Base-by-base conservation (phyloP, 768 basidiomycete genomes). In the Basidioascus undulatus region DNA sequence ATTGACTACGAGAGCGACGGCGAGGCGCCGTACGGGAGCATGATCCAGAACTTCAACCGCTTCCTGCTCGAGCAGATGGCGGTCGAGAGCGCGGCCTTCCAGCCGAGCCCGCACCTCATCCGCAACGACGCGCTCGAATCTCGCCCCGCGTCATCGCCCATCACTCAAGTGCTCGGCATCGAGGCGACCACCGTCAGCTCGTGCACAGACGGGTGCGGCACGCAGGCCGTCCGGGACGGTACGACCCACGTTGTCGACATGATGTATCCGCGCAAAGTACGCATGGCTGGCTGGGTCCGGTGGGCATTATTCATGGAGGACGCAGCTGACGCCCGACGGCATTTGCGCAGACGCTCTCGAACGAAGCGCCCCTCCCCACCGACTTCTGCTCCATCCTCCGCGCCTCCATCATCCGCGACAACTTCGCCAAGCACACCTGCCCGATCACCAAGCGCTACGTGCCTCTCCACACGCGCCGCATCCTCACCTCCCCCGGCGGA, bases 21-120 rank as follows among this genome's bases (percentile, higher is more conserved):
- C 12, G 13, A 42, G 21, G 46, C 44, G 27, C 46, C 51, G 9
- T 83, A 94, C 49, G 74, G 72, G 0, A 72, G 77, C 38, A 76
- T 82, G 62, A 94, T 96, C 32, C 92, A 94, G 58, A 70, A 71
- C 13, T 94, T 94, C 64, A 84, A 94, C 55, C 74, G 89, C 18
- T 94, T 92, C 62, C 65, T 92, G 30, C 59, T 94, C 39, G 86
- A 94, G 45, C 75, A 76, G 39, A 65, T 94, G 48, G 71, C 68
- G 43, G 65, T 67, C 3, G 82, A 86, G 58, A 76, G 72, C 57
- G 19, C 71, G 66, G 50, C 69, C 70, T 19, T 57, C 67, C 33
- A 80, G 33, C 18, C 28, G 44, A 46, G 77, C 47, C 73, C 71
- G 2, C 44, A 52, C 15, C 49, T 76, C 15, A 50, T 69, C 42